phyloP scores from a whole-genome alignment of 2,329 filamentous ascomycete species.

The Pestalotiopsis sp. region DNA sequence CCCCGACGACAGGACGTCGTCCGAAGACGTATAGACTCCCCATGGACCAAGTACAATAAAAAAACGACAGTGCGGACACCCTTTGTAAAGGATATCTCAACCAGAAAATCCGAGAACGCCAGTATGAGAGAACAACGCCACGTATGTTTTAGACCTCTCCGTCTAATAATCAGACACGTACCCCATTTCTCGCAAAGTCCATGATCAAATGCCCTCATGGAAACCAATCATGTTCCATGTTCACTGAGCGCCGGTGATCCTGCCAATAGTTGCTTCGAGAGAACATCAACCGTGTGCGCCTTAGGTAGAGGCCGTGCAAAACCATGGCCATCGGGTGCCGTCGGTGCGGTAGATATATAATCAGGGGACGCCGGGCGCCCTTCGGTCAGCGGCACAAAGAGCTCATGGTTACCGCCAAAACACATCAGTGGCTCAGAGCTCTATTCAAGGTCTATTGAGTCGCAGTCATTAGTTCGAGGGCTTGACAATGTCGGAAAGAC shows the following conservation, averaged over 20 bases:
- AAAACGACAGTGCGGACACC: neutral
- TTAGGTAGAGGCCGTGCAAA: neutral
- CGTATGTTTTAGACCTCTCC: neutral
- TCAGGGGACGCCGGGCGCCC: neutral
- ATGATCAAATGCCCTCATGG: neutral
- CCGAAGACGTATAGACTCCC: neutral
- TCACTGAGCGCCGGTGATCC: neutral
- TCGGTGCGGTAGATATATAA: neutral
- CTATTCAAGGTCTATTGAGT: constrained; percentile 30
- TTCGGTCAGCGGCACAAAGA: neutral
- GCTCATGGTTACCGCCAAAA: neutral
- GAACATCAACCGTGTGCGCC: neutral
- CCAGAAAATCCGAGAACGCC: neutral
- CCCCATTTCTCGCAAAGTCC: neutral
- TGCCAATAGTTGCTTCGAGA: neutral
- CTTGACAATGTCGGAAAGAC: constrained; percentile 42
- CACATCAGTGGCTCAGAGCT: constrained; percentile 31
- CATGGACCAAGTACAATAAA: neutral
- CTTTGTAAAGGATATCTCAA: neutral
- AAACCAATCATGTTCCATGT: neutral
- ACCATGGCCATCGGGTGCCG: neutral
- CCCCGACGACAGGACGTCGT: neutral
- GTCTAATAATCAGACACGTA: neutral
- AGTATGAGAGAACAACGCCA: neutral
- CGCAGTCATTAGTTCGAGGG: constrained; percentile 28